phyloP scores from a whole-genome alignment of 2,329 filamentous ascomycete species.

The Rutstroemia sp. region DNA sequence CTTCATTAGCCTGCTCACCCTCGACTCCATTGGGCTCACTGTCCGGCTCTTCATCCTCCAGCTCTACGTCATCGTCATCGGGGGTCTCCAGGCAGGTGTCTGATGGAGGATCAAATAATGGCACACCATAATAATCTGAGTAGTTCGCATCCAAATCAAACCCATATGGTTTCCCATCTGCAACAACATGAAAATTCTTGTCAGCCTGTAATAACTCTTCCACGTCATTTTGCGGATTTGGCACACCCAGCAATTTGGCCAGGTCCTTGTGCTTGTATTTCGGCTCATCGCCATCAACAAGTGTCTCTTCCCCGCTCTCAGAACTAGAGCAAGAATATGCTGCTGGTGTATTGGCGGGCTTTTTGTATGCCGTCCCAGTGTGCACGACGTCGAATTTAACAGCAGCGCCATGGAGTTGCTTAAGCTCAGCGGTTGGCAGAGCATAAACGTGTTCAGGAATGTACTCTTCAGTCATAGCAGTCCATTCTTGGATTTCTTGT shows the following conservation, averaged over 20 bases:
- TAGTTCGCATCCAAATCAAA: conserved; percentile 4
- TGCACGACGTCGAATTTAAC: conserved; percentile 3
- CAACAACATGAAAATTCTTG: conserved; percentile 6
- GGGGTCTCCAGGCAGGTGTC: not conserved
- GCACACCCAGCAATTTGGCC: not conserved
- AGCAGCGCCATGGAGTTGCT: not conserved
- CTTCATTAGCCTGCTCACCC: not conserved
- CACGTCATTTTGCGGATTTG: not conserved
- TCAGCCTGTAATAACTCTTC: conserved; percentile 1
- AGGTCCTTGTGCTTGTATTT: not conserved
- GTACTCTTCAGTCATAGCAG: not conserved
- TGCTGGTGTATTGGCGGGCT: not conserved
- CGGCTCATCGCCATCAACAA: not conserved
- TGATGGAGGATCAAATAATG: not conserved
- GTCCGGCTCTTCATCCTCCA: not conserved
- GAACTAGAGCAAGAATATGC: not conserved
- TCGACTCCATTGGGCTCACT: not conserved
- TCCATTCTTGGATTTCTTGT: conserved; percentile 3
- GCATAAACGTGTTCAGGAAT: conserved; percentile 3
- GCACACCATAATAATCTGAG: conserved; percentile 3
- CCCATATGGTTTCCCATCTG: not conserved
- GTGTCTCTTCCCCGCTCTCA: not conserved
- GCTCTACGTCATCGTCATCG: not conserved
- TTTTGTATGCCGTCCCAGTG: not conserved
- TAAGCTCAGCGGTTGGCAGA: not conserved